Percentiles rank a stretch among this genome's conserved stretches.
These are phyloP conservation scores for Psilocybe subaeruginosa DNA, from an alignment of 768 basidiomycete species.

Conservation along the genomic window DNA sequence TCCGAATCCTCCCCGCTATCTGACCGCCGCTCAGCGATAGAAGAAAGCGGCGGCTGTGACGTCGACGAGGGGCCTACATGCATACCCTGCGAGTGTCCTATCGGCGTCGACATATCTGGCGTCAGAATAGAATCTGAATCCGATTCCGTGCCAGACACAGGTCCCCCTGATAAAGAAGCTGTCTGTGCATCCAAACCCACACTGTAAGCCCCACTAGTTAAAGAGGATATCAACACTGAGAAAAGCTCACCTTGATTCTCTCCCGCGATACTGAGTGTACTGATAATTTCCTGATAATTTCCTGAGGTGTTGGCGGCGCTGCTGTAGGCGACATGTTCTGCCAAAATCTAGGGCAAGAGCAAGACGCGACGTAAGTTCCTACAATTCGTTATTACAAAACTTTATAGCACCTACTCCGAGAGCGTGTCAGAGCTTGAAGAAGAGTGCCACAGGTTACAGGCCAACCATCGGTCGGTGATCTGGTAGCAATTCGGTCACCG, in stretches of 20 bases:
- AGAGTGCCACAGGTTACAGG: background rate
- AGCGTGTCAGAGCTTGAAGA: background rate
- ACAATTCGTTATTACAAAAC: background rate
- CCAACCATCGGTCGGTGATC: background rate
- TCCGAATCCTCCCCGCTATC: constrained; percentile 81
- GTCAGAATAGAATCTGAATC: constrained; percentile 77
- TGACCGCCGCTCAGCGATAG: constrained; percentile 75
- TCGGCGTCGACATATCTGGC: constrained; percentile 51
- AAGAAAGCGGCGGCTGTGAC: constrained; percentile 60
- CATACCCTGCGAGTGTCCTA: constrained; percentile 32
- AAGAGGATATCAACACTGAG: background rate
- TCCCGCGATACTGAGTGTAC: constrained; percentile 57
- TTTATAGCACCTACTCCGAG: background rate
- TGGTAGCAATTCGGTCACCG: background rate
- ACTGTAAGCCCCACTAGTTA: background rate
- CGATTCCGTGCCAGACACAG: constrained; percentile 79
- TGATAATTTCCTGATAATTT: constrained; percentile 85
- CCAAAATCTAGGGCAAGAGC: background rate
- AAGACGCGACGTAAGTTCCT: background rate
- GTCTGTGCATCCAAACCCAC: constrained; percentile 19
- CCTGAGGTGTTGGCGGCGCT: constrained; percentile 82
- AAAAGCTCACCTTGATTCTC: constrained; percentile 46
- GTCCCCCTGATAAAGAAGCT: constrained; percentile 25
- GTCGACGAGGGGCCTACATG: constrained; percentile 36
- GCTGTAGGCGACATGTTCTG: constrained; percentile 40